Percentiles rank a stretch among this genome's conserved stretches.
These are phyloP conservation scores for Striga hermonthica DNA, from an alignment of 305 asterid species.

Conservation along the genomic window DNA sequence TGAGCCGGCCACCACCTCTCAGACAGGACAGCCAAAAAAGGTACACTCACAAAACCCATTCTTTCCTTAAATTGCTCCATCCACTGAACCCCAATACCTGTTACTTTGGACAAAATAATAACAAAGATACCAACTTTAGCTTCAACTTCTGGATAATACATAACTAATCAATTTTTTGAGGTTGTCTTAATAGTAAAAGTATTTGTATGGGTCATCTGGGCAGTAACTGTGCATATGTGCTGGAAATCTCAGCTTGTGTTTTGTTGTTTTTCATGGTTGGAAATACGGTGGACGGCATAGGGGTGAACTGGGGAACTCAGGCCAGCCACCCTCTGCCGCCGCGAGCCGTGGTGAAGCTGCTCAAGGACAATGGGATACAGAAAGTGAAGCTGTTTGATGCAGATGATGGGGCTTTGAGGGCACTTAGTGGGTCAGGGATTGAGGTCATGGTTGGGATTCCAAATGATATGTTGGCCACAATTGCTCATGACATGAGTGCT, in stretches of 20 bases:
- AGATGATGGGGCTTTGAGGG: constrained; percentile 49
- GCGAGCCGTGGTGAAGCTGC: constrained; percentile 55
- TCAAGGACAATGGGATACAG: constrained; percentile 72
- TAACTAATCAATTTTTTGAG: not conserved
- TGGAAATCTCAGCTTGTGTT: constrained; percentile 16
- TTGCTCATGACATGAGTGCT: constrained; percentile 60
- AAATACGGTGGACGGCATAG: constrained; percentile 49
- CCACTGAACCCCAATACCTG: constrained; percentile 29
- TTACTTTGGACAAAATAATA: constrained; percentile 2
- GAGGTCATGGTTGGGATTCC: constrained; percentile 96
- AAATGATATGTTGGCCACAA: constrained; percentile 64
- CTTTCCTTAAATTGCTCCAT: not conserved
- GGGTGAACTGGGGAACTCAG: constrained; percentile 94
- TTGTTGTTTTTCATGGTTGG: constrained; percentile 30
- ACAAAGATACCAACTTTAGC: not conserved
- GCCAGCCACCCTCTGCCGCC: constrained; percentile 74
- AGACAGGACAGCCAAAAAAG: constrained; percentile 14
- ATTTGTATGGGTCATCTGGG: constrained; percentile 31
- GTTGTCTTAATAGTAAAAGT: not conserved
- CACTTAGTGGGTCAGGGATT: constrained; percentile 77
- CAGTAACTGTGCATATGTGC: constrained; percentile 11
- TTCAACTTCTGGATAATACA: not conserved
- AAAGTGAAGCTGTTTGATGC: constrained; percentile 89
- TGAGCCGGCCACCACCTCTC: constrained; percentile 13
- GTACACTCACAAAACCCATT: constrained; percentile 1